phyloP scores from a whole-genome alignment of 208 protist species.

The Trypanosoma theileri region DNA sequence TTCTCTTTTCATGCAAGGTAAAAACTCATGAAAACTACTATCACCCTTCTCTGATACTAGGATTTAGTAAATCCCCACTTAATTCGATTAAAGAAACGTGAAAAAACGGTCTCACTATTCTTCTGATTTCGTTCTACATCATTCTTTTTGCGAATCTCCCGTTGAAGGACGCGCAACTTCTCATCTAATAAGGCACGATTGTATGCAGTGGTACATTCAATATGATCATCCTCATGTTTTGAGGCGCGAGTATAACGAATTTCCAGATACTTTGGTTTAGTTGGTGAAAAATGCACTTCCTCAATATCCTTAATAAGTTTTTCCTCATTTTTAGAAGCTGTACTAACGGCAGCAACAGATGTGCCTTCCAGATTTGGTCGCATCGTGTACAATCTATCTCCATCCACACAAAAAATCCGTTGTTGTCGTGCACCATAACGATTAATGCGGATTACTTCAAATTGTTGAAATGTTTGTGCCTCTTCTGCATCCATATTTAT shows the following conservation, averaged over 20 bases:
- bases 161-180: constrained; percentile 73
- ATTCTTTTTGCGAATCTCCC: constrained; percentile 69
- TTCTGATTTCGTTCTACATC: constrained; percentile 41
- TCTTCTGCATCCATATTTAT: constrained; percentile 79
- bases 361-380: constrained; percentile 35
- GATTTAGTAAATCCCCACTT: constrained; percentile 17
- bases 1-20: background rate
- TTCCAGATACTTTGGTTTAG: constrained; percentile 83
- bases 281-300: constrained; percentile 58
- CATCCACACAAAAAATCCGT: constrained; percentile 79
- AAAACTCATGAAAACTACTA: background rate
- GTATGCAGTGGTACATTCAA: constrained; percentile 84
- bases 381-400: constrained; percentile 82
- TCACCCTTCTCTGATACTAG: constrained; percentile 3
- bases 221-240: constrained; percentile 71
- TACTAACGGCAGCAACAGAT: constrained; percentile 7
- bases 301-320: constrained; percentile 76
- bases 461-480: constrained; percentile 79
- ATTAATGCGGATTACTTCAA: constrained; percentile 84
- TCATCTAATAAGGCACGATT: constrained; percentile 83
- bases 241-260: constrained; percentile 70
- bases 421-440: constrained; percentile 79
- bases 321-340: constrained; percentile 55
- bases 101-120: constrained; percentile 17
- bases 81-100: constrained; percentile 16